Evolutionary conservation across 2,329 filamentous ascomycete species (phyloP), one percentile per base, ranked within the genome.

Genomic region (Paracorniculantispora psalliotae): DNA sequence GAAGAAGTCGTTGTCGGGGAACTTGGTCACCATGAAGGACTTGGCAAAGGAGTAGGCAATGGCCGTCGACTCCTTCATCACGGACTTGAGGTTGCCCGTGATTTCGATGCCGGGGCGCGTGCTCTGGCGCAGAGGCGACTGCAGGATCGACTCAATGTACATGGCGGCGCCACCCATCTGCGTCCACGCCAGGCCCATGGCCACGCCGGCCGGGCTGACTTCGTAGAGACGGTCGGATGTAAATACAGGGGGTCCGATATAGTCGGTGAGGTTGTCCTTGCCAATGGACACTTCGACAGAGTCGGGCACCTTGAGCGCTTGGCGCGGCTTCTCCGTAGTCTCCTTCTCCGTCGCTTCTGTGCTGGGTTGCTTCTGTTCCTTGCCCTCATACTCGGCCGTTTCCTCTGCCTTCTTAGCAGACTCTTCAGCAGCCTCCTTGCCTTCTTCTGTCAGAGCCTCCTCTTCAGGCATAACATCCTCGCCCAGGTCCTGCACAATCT

Each of bases 141-240:
- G 92, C 54, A 99, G 79, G 63, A 99, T 97, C 1, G 92, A 96
- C 75, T 99, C 94, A 60, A 99, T 91, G 74, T 99, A 99, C 72
- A 99, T 87, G 54, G 94, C 94, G 4, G 94, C 91, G 61, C 94
- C 94, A 62, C 94, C 94, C 84, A 99, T 91, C 69, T 92, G 91
- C 8, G 96, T 99, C 94, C 94, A 99, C 8, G 94, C 94, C 55
- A 99, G 83, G 64, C 94, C 94, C 94, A 99, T 97, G 23, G 92
- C 90, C 17, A 99, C 94, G 74, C 94, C 94, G 2, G 94, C 85
- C 4, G 96, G 94, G 61, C 92, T 96, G 50, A 87, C 85, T 67
- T 99, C 94, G 78, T 97, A 99, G 15, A 99, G 81, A 57, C 96
- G 87, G 73, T 99, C 94, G 4, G 94, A 91, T 0, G 92, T 99